Evolutionary conservation across 2,329 filamentous ascomycete species (phyloP), one percentile per base, ranked within the genome.

Genomic region (Microdochium trichocladiopsis): DNA sequence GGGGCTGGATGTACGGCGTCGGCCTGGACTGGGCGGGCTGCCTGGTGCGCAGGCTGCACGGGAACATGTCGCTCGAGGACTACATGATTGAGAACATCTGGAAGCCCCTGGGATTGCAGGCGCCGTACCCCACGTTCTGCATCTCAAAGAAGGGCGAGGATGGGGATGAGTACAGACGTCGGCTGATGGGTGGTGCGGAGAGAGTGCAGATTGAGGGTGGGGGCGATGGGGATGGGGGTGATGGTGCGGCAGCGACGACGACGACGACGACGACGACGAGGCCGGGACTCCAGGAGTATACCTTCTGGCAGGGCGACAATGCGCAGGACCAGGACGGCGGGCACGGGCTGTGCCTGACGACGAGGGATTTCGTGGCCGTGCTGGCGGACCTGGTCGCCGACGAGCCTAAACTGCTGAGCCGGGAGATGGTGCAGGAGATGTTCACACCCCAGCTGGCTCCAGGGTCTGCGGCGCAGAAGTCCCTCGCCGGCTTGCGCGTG

Each of bases 341-440:
- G 0, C 63, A 66, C 48, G 71, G 71, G 1, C 48, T 63, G 4
- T 70, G 61, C 51, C 66, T 66, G 2, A 61, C 65, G 2, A 64
- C 72, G 5, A 33, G 55, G 0, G 70, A 76, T 22, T 81, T 75
- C 53, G 55, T 74, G 50, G 69, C 69, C 33, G 60, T 82, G 4
- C 58, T 78, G 2, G 64, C 63, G 2, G 77, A 75, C 2, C 59
- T 83, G 1, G 65, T 80, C 0, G 61, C 63, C 2, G 72, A 80
- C 47, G 77, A 82, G 50, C 73, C 71, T 3, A 73, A 69, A 43
- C 56, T 82, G 0, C 67, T 83, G 6, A 67, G 62, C 21, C 63
- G 66, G 0, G 61, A 61, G 3, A 76, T 70, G 0, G 67, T 74
- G 0, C 65, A 72, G 1, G 57, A 66, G 45, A 69, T 82, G 63